phyloP scores from a whole-genome alignment of 2,329 filamentous ascomycete genomes.

The Elsinoe australis region DNA sequence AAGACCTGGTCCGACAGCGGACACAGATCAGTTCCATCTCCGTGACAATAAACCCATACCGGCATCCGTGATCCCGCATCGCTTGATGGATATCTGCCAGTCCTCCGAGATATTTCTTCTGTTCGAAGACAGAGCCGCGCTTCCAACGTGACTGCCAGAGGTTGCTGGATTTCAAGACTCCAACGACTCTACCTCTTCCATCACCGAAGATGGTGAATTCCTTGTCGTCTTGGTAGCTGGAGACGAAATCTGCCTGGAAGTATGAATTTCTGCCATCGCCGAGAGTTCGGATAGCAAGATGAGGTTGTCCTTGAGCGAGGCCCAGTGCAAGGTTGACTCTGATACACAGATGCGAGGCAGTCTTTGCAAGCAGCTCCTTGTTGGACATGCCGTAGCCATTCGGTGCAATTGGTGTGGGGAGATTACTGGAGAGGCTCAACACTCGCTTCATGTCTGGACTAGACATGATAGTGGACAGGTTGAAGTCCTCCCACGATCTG shows the following conservation, averaged over 20 bases:
- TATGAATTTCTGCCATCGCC: constrained; percentile 31
- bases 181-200: constrained; percentile 57
- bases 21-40: constrained; percentile 92
- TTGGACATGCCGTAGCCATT: not conserved
- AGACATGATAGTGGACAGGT: constrained; percentile 58
- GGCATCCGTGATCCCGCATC: constrained; percentile 88
- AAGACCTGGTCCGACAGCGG: constrained; percentile 56
- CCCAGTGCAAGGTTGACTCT: constrained; percentile 80
- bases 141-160: constrained; percentile 13
- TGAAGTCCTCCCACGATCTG: constrained; percentile 75
- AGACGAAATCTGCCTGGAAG: constrained; percentile 59
- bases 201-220: constrained; percentile 43
- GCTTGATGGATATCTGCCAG: constrained; percentile 78
- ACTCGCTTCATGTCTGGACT: constrained; percentile 61
- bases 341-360: constrained; percentile 71
- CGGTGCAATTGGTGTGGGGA: constrained; percentile 46
- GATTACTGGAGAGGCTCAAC: constrained; percentile 51
- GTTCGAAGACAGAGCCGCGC: constrained; percentile 58
- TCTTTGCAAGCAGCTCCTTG: constrained; percentile 43
- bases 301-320: constrained; percentile 64
- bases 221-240: constrained; percentile 50
- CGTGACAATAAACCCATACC: constrained; percentile 93
- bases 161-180: constrained; percentile 61
- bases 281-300: constrained; percentile 43
- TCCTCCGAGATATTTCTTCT: constrained; percentile 90